Conservation (phyloP, 345 rosid genomes). For the Eucalyptus tenuipes region DNA sequence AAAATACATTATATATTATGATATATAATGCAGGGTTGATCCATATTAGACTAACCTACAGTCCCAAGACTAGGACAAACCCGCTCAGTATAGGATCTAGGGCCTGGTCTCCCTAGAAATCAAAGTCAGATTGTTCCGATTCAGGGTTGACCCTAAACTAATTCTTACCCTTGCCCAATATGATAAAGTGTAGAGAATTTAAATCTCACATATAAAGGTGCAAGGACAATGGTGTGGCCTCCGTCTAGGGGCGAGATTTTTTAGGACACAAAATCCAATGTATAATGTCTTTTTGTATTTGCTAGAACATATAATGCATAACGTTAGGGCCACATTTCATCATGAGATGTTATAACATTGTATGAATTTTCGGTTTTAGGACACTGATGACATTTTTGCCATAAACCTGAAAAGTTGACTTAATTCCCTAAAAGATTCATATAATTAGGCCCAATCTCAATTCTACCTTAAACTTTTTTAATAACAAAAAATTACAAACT, state of each 20-base stretch:
- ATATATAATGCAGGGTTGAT: too few species aligned
- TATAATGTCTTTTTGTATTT: neutral
- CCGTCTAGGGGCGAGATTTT: neutral
- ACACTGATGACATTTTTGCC: neutral
- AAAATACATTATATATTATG: too few species aligned
- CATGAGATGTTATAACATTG: neutral
- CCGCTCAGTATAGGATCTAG: too few species aligned
- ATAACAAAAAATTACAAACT: neutral
- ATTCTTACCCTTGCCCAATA: neutral
- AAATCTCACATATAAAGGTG: neutral
- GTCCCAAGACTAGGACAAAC: too few species aligned
- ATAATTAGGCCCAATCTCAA: neutral
- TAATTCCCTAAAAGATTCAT: neutral
- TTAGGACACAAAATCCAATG: neutral
- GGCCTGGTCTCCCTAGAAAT: too few species aligned
- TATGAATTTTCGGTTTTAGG: neutral
- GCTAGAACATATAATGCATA: neutral
- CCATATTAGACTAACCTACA: too few species aligned
- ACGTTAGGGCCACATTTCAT: neutral
- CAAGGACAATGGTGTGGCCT: neutral
- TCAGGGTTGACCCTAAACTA: too few species aligned
- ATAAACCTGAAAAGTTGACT: neutral
- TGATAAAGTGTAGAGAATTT: neutral
- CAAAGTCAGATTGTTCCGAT: too few species aligned
- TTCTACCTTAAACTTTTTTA: neutral